Evolutionary conservation across 306 rosid genomes (phyloP).

Genomic region (Prunus campanulata): DNA sequence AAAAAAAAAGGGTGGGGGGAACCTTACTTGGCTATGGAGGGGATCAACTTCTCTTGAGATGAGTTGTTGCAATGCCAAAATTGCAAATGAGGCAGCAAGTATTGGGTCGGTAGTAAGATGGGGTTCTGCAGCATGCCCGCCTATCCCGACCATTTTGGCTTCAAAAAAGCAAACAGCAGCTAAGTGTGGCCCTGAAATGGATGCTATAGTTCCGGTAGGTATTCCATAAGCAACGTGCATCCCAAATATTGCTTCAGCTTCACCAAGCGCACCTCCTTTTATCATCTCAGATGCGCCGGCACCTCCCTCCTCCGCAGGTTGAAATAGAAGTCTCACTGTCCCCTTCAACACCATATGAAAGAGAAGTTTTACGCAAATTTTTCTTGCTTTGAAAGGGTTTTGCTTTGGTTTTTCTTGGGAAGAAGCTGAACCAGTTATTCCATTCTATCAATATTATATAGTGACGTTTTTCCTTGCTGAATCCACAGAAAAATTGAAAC

Average conservation of each 20-base stretch:
- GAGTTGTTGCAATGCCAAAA: constrained; percentile 66
- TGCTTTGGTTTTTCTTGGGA: no score
- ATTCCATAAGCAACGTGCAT: constrained; percentile 37
- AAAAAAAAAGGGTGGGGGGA: background rate
- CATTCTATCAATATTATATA: background rate
- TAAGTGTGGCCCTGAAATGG: constrained; percentile 46
- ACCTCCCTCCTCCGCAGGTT: constrained; percentile 82
- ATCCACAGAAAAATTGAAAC: background rate
- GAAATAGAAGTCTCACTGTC: constrained; percentile 65
- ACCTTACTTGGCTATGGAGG: constrained; percentile 52
- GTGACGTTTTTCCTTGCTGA: background rate
- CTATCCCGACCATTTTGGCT: constrained; percentile 52
- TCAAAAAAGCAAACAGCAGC: constrained; percentile 61
- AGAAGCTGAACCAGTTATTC: background rate
- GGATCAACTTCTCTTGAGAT: constrained; percentile 73
- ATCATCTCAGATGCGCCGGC: constrained; percentile 57
- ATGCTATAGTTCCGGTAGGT: constrained; percentile 56
- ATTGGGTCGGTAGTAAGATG: constrained; percentile 51
- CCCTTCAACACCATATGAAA: constrained; percentile 50
- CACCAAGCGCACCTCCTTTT: constrained; percentile 56
- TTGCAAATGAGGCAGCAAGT: constrained; percentile 61
- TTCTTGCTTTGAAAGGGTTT: background rate
- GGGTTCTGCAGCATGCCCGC: constrained; percentile 67
- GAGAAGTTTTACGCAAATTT: background rate
- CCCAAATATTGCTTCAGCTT: constrained; percentile 58